Base-by-base conservation (phyloP, 2,329 filamentous ascomycete genomes). In the Trichoderma breve region DNA sequence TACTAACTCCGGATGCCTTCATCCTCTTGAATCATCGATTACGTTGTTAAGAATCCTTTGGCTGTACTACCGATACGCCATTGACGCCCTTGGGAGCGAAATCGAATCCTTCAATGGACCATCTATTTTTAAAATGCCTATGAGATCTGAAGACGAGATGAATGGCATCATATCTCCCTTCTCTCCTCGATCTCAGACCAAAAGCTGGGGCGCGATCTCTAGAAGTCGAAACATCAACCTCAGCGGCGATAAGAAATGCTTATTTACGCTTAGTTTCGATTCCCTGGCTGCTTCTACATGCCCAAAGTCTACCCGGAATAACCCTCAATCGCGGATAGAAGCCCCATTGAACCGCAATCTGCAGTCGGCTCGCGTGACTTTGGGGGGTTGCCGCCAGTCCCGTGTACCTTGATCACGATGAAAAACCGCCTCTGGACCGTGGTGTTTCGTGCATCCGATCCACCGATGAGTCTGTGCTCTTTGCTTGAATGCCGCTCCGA, bases 371-470 rank as follows among this genome's bases (percentile, higher is more conserved):
- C 57, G 57, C 30, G 39, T 70, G 55, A 61, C 57, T 28, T 3
- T 39, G 1, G 18, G 18, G 47, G 28, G 34, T 36, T 43, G 18
- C 57, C 36, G 34, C 57, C 21, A 24, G 36, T 61, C 55, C 66
- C 57, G 28, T 69, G 66, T 61, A 12, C 24, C 24, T 47, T 70
- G 68, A 57, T 62, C 43, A 57, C 68, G 15, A 57, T 32, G 66
- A 53, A 62, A 15, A 14, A 11, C 15, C 15, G 39, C 21, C 39
- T 24, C 8, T 28, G n/a, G 15, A 36, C 36, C 26, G 26, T 60
- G 34, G 53, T 60, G 53, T 60, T 51, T 62, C 57, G 55, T 70
- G 57, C 51, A 28, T 53, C 55, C 57, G 66, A 70, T 62, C 57
- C 55, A 34, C 66, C 57, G 66, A 70, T 3, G 21, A 51, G 39